A percentile compares a stretch with the other conserved stretches of the same genome.
These are phyloP conservation scores for Gardenia jasminoides DNA, from an alignment of 257 asterid genomes.

Conservation along the genomic window DNA sequence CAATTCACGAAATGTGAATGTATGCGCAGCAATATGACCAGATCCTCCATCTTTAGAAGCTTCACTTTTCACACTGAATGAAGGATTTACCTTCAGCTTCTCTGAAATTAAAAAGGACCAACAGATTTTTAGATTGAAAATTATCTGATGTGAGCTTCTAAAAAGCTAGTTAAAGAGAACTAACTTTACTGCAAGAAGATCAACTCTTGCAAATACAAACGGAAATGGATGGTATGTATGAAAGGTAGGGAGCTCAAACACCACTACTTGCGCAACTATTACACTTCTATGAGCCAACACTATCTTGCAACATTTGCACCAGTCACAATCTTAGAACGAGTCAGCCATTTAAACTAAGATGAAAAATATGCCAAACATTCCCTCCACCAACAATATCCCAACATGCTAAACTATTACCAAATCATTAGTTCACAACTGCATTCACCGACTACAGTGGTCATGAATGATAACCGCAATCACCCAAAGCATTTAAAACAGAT, in stretches of 20 bases:
- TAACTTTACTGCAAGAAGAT: neutral
- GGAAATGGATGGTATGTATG: neutral
- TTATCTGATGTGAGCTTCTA: neutral
- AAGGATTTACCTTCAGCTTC: conserved; percentile 38
- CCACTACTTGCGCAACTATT: neutral
- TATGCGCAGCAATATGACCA: conserved; percentile 78
- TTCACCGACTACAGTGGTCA: neutral
- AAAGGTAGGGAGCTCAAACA: neutral
- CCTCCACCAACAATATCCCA: neutral
- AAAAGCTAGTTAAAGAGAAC: neutral
- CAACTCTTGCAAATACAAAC: neutral
- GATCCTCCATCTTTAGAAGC: conserved; percentile 65
- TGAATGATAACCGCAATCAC: neutral
- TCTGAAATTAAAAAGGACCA: conserved; percentile 5
- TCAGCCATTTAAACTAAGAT: neutral
- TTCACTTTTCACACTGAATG: conserved; percentile 57
- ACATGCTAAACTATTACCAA: neutral
- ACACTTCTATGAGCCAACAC: neutral
- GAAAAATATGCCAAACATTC: neutral
- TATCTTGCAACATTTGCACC: neutral
- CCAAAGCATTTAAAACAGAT: neutral
- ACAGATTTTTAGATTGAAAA: neutral
- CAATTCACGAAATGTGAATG: conserved; percentile 85
- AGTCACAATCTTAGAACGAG: neutral
- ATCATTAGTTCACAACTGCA: neutral